phyloP scores from a whole-genome alignment of 2,329 filamentous ascomycete genomes.

The Penicillium sp. region DNA sequence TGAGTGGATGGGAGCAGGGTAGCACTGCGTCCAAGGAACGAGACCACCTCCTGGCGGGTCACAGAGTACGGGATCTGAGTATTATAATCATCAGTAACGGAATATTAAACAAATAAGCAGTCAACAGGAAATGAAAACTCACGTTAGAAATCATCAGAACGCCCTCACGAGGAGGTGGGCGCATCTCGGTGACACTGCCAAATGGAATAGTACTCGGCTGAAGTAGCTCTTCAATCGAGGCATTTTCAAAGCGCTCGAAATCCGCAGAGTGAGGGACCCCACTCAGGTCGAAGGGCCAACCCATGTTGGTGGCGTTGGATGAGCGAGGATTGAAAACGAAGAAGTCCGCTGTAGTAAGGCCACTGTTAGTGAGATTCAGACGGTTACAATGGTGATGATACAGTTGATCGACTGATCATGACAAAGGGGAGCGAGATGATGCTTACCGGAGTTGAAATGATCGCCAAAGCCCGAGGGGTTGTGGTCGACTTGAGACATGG shows the following conservation, averaged over 20 bases:
- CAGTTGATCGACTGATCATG: background rate
- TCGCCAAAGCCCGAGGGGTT: background rate
- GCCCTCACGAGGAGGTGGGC: background rate
- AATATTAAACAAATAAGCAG: conserved; percentile 2
- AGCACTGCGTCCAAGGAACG: conserved; percentile 48
- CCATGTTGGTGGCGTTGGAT: background rate
- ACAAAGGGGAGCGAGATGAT: background rate
- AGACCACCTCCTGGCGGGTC: conserved; percentile 50
- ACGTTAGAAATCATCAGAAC: conserved; percentile 8
- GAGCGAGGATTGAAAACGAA: fast-evolving
- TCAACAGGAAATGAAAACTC: background rate
- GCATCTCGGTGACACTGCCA: background rate
- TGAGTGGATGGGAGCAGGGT: conserved; percentile 37
- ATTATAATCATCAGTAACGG: background rate
- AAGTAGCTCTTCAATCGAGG: background rate
- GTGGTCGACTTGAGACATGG: background rate
- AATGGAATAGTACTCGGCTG: background rate
- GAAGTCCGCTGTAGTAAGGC: background rate
- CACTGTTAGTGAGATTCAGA: background rate
- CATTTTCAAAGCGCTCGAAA: background rate
- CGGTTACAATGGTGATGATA: too few species aligned
- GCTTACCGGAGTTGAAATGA: background rate
- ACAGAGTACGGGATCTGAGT: conserved; percentile 52
- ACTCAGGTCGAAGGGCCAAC: background rate
- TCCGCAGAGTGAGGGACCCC: background rate